phyloP scores from a whole-genome alignment of 768 basidiomycete genomes.

The Dioszegia aurantiaca region DNA sequence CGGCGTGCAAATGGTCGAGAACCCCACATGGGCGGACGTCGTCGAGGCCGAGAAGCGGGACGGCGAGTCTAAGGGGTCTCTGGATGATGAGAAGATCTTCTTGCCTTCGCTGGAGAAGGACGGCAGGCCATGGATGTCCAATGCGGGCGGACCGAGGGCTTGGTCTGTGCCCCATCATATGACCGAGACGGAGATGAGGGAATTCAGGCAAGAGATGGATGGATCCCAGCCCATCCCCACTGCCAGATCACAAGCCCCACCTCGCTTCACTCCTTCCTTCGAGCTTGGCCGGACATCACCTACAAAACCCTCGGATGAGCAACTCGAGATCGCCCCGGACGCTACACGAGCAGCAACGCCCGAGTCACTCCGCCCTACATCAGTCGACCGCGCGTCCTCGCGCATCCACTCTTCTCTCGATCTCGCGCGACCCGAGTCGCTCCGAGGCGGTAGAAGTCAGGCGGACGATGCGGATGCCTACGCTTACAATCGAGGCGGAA shows the following conservation, averaged over 20 bases:
- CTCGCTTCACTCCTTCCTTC: constrained; percentile 6
- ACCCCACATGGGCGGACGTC: constrained; percentile 22
- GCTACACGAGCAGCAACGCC: background rate
- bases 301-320: background rate
- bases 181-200: constrained; percentile 37
- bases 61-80: background rate
- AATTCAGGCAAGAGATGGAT: constrained; percentile 28
- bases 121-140: constrained; percentile 4
- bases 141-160: constrained; percentile 13
- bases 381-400: background rate
- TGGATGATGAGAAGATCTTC: background rate
- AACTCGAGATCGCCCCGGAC: background rate
- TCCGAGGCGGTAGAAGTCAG: constrained; percentile 20
- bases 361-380: background rate
- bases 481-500: constrained; percentile 29
- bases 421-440: constrained; percentile 6
- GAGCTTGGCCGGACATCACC: constrained; percentile 16
- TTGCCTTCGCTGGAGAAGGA: background rate
- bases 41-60: constrained; percentile 13
- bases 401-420: constrained; percentile 5
- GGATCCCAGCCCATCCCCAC: constrained; percentile 2
- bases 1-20: constrained; percentile 13
- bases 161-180: constrained; percentile 40
- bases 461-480: constrained; percentile 44
- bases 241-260: background rate